These are phyloP conservation scores for Fusarium irregulare DNA, from an alignment of 2,329 filamentous ascomycete species.

Conservation along the genomic window DNA sequence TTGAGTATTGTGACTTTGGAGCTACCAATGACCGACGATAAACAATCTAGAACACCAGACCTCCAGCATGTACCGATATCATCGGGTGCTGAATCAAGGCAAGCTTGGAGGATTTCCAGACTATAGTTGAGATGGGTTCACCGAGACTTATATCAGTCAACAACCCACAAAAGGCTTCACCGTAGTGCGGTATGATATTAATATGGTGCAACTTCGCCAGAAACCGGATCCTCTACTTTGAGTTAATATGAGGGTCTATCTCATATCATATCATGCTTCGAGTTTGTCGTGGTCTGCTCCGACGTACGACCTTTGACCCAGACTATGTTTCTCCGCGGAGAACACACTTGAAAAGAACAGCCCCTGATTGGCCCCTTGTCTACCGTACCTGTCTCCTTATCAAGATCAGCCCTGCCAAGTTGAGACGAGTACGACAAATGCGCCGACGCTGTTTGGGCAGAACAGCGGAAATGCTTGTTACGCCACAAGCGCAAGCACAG, in stretches of 20 bases:
- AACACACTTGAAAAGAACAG: background rate
- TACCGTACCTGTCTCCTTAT: slow-evolving; percentile 36
- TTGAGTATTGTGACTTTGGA: background rate
- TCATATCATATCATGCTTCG: slow-evolving; percentile 29
- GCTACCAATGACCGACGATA: background rate
- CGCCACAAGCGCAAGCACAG: slow-evolving; percentile 9
- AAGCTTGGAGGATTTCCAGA: background rate
- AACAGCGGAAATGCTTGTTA: slow-evolving; percentile 41
- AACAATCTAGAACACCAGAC: background rate
- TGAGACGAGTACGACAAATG: slow-evolving; percentile 16
- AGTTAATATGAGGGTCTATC: slow-evolving; percentile 9
- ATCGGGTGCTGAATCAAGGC: background rate
- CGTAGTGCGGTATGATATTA: background rate
- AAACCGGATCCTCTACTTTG: slow-evolving; percentile 4
- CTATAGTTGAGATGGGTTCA: slow-evolving; percentile 15
- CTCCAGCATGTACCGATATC: background rate
- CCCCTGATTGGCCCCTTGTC: slow-evolving; percentile 33
- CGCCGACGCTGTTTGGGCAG: slow-evolving; percentile 16
- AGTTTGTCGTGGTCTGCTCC: slow-evolving; percentile 26
- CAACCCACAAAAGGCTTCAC: slow-evolving; percentile 22
- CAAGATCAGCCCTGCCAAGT: slow-evolving; percentile 34
- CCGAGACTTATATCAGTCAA: slow-evolving; percentile 17
- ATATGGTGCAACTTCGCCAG: slow-evolving; percentile 12
- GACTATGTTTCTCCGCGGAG: slow-evolving; percentile 43
- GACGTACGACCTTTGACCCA: slow-evolving; percentile 35